Base-by-base conservation (phyloP, 768 basidiomycete genomes). In the Rhodotorula kratochvilovae region DNA sequence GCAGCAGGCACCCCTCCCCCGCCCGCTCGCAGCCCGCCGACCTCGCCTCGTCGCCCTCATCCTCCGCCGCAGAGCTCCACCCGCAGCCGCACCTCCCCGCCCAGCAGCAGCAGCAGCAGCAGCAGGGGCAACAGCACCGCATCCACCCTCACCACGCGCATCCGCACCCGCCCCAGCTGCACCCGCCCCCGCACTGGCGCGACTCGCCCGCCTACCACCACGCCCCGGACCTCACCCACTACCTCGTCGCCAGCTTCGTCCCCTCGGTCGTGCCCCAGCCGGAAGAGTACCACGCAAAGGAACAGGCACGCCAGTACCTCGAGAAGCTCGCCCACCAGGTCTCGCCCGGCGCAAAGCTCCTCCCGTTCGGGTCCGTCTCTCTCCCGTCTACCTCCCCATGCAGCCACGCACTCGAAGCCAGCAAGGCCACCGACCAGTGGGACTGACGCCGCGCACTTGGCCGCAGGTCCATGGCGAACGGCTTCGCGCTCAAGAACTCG, bases 301-400 rank as follows among this genome's bases (percentile, higher is more conserved):
- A 97, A 83, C 91, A 95, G 77, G 94, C 97, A 74, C 84, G 95
- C 78, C 91, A 91, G 81, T 85, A 94, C 77, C 88, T 99, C 66
- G 94, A 99, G 83, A 86, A 91, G 76, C 87, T 99, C 81, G 95
- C 95, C 80, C 87, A 91, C 79, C 93, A 91, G 56, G 91, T 99
- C 81, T 91, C 94, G 80, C 94, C 93, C 55, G 86, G 91, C 77
- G 90, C 90, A 74, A 87, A 91, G 63, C 83, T 99, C 76, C 81
- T 95, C 76, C 92, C 92, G 67, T 99, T 99, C 80, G 95, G 95
- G 45, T 74, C 45, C 45, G 73, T 65, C 12, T 2, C 1, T 2
- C 15, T 19, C 8, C 10, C 12, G 23, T 15, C 53, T 42, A n/a
- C 39, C 17, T 29, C 51, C 12, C 56, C n/a, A n/a, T 25, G 7